Percentiles rank a stretch among this genome's conserved stretches.
These are phyloP conservation scores for Picocystis salinarum DNA, from an alignment of 139 green algal species.

Conservation along the genomic window DNA sequence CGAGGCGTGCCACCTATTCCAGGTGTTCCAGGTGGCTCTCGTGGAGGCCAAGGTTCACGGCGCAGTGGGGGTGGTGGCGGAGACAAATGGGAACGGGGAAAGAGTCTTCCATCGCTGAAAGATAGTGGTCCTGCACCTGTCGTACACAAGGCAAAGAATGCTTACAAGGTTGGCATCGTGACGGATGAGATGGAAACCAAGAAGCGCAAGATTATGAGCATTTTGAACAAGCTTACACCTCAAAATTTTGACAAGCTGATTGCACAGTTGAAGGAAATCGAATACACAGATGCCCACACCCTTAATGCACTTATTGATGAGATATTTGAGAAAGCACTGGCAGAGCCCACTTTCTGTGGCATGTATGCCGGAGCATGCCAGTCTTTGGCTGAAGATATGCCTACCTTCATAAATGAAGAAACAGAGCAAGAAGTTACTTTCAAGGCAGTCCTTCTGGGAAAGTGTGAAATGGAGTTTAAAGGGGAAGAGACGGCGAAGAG, in stretches of 20 bases:
- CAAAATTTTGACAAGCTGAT: slow-evolving; percentile 86
- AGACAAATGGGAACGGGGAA: no score
- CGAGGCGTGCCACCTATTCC: no score
- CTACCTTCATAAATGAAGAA: slow-evolving; percentile 28
- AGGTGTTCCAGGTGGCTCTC: no score
- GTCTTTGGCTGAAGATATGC: slow-evolving; percentile 30
- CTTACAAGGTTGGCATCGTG: no score
- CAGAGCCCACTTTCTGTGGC: slow-evolving; percentile 79
- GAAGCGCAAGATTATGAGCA: slow-evolving; percentile 70
- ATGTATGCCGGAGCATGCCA: slow-evolving; percentile 78
- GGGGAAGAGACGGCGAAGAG: slow-evolving; percentile 16
- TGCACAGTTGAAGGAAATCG: slow-evolving; percentile 56
- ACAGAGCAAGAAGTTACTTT: slow-evolving; percentile 64
- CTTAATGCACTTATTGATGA: slow-evolving; percentile 65
- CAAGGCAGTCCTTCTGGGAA: slow-evolving; percentile 81
- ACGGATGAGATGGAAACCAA: slow-evolving; percentile 69
- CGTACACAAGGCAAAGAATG: no score
- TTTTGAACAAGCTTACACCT: slow-evolving; percentile 98
- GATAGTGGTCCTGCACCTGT: no score
- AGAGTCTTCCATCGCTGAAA: no score
- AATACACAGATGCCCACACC: slow-evolving; percentile 53
- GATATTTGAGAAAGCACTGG: slow-evolving; percentile 97
- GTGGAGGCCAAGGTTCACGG: no score
- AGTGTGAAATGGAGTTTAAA: slow-evolving; percentile 92
- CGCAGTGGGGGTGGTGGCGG: no score